phyloP scores from a whole-genome alignment of 2,329 filamentous ascomycete species.

The Colletotrichum camelliae region DNA sequence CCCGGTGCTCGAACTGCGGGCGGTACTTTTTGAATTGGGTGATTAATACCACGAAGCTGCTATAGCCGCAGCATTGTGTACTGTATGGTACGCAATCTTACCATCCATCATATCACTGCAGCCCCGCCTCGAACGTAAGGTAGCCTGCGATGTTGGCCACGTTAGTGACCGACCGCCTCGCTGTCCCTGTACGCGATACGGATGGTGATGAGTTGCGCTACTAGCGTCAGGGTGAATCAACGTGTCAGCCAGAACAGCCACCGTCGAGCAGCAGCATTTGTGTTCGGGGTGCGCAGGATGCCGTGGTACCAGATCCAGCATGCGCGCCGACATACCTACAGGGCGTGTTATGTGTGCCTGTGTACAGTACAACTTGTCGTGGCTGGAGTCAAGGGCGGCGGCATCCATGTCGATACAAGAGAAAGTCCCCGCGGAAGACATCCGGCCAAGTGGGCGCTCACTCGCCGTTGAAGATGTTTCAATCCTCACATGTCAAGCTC shows the following conservation, averaged over 20 bases:
- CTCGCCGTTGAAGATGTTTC: conserved; percentile 8
- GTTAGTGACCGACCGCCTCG: not conserved
- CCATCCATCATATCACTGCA: not conserved
- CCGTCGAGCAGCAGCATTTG: not conserved
- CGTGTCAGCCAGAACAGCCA: not conserved
- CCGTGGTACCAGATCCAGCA: not conserved
- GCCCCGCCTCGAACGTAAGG: not conserved
- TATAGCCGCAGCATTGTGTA: not conserved
- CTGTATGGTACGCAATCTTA: not conserved
- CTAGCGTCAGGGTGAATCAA: not conserved
- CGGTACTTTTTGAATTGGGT: not conserved
- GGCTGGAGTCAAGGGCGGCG: not conserved
- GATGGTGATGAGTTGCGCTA: not conserved
- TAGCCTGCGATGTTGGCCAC: not conserved
- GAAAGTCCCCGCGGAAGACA: conserved; percentile 14
- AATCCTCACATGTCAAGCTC: conserved; percentile 10
- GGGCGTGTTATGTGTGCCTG: not conserved
- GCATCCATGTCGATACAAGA: conserved; percentile 4
- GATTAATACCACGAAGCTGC: not conserved
- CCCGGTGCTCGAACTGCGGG: not conserved
- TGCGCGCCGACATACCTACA: not conserved
- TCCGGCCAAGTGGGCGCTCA: conserved; percentile 3
- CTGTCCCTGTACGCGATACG: not conserved
- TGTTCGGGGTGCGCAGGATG: not conserved
- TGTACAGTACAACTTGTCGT: not conserved